A percentile compares a stretch with the other conserved stretches of the same genome.
These are phyloP conservation scores for Albizia julibrissin DNA, from an alignment of 306 rosid species.

Conservation along the genomic window DNA sequence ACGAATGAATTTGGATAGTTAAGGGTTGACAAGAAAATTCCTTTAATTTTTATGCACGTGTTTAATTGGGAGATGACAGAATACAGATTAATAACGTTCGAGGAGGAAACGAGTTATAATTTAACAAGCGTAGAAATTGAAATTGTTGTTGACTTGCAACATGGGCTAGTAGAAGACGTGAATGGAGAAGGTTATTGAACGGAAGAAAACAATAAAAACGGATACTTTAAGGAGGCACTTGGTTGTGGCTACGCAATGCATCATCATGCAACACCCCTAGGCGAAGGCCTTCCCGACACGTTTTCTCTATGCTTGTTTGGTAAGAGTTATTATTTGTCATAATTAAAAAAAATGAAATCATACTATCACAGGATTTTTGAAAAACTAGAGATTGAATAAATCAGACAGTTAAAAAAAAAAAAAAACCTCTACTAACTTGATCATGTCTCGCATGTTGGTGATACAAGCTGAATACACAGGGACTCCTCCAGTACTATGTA, in stretches of 20 bases:
- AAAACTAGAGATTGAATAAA: background rate
- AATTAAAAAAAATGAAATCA: background rate
- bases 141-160: background rate
- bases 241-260: background rate
- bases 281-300: background rate
- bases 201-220: background rate
- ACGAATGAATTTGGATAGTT: background rate
- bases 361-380: background rate
- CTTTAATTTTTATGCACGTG: no score
- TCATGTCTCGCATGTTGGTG: background rate
- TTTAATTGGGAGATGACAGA: background rate
- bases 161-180: background rate
- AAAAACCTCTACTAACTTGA: background rate
- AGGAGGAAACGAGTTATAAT: background rate
- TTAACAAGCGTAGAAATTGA: background rate
- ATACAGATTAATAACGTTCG: background rate
- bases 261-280: background rate
- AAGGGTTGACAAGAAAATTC: background rate
- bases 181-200: no score
- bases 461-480: no score
- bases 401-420: no score
- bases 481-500: no score
- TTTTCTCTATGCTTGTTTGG: background rate
- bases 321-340: background rate
- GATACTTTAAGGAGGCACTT: background rate